Conservation (phyloP, 1,284 basidiomycete genomes). For the Ustilago tritici region DNA sequence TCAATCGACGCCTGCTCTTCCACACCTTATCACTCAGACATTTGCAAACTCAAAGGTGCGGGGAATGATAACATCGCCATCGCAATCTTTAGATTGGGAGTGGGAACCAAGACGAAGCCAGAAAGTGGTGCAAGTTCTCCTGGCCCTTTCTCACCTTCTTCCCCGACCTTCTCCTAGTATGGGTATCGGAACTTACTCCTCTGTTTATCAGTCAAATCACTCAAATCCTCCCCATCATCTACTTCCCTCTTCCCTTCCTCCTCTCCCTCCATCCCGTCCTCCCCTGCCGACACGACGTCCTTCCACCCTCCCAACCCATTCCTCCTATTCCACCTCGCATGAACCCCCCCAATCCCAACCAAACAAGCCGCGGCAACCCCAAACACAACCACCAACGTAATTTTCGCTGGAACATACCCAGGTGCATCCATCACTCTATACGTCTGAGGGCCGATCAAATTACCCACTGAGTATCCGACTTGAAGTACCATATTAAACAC, state of each 20-base stretch:
- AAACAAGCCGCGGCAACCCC: slow-evolving; percentile 47
- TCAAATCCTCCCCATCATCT: slow-evolving; percentile 54
- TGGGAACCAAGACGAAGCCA: too few species aligned
- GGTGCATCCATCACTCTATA: slow-evolving; percentile 53
- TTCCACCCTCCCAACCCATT: slow-evolving; percentile 11
- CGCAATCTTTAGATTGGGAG: not conserved
- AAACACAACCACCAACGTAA: slow-evolving; percentile 64
- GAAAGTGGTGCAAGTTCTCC: too few species aligned
- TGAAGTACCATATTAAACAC: slow-evolving; percentile 60
- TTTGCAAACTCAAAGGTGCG: not conserved
- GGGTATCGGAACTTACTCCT: slow-evolving; percentile 65
- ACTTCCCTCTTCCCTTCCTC: slow-evolving; percentile 4
- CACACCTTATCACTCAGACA: not conserved
- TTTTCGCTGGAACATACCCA: slow-evolving; percentile 63
- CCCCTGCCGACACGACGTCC: not conserved
- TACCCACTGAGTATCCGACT: slow-evolving; percentile 61
- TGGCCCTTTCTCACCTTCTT: slow-evolving; percentile 3
- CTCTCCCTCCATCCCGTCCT: not conserved
- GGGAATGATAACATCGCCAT: not conserved
- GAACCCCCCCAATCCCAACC: slow-evolving; percentile 39
- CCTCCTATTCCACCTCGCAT: slow-evolving; percentile 61
- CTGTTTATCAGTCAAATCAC: slow-evolving; percentile 67
- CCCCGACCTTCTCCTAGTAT: slow-evolving; percentile 37
- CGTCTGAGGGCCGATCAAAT: slow-evolving; percentile 64
- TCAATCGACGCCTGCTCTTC: not conserved